Percentiles rank a stretch among this genome's conserved stretches.
phyloP scores from a whole-genome alignment of 1,284 basidiomycete species.

The Somion occarium region DNA sequence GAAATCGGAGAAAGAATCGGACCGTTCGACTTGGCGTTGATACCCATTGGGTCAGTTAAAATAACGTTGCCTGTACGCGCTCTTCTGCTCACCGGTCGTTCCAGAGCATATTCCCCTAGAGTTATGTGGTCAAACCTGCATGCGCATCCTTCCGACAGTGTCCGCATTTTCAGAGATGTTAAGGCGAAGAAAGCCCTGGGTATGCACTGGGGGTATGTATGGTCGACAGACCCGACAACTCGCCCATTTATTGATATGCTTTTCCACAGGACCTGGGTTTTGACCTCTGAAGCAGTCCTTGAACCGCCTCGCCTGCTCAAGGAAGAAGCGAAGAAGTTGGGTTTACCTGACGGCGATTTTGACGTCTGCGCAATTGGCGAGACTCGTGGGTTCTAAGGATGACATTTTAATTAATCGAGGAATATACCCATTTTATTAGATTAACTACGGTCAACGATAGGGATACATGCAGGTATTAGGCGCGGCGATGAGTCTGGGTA shows the following conservation, averaged over 20 bases:
- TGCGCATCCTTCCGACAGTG: conserved; percentile 57
- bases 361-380: conserved; percentile 52
- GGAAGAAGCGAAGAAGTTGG: conserved; percentile 44
- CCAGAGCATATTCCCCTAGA: conserved; percentile 59
- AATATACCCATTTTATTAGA: too few species aligned
- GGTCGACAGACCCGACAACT: neutral
- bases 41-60: conserved; percentile 55
- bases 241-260: neutral
- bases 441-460: too few species aligned
- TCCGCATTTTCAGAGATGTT: conserved; percentile 60
- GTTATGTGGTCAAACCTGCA: conserved; percentile 55
- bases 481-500: too few species aligned
- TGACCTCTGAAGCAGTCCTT: conserved; percentile 50
- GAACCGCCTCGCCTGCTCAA: conserved; percentile 54
- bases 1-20: conserved; percentile 61
- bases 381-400: conserved; percentile 30
- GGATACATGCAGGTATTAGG: too few species aligned
- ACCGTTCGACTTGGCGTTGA: conserved; percentile 56
- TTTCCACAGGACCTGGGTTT: conserved; percentile 38
- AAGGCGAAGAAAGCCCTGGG: conserved; percentile 52
- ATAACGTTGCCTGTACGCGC: neutral
- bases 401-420: too few species aligned
- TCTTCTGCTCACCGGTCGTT: neutral
- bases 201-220: conserved; percentile 64
- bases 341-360: conserved; percentile 47